Evolutionary conservation across 1,284 basidiomycete genomes (phyloP).

Genomic region (Naganishia cerealis): DNA sequence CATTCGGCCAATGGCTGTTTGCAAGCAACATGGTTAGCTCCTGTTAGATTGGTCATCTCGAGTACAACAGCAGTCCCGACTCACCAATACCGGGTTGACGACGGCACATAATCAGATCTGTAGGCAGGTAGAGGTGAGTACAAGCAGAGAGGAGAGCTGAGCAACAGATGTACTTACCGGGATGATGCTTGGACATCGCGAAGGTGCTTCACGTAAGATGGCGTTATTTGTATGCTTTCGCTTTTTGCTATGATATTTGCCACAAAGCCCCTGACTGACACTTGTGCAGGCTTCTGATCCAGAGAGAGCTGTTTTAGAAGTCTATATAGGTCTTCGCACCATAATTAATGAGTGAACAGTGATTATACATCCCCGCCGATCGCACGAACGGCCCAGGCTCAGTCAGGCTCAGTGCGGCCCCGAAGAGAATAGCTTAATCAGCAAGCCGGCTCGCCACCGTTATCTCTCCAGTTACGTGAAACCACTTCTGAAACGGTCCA

Average conservation of each 20-base stretch:
- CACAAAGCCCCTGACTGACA: background rate
- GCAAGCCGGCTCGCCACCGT: background rate
- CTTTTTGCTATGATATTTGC: background rate
- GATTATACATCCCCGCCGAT: background rate
- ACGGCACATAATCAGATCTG: conserved; percentile 94
- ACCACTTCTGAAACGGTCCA: background rate
- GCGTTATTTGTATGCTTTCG: background rate
- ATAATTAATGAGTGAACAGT: background rate
- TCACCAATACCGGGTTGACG: conserved; percentile 90
- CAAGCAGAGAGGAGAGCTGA: conserved; percentile 10
- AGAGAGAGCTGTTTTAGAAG: background rate
- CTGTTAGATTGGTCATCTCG: background rate
- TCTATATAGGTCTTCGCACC: background rate
- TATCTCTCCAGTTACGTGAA: background rate
- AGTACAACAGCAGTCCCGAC: conserved; percentile 43
- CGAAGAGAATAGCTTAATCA: background rate
- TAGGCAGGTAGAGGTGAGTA: conserved; percentile 23
- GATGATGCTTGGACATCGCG: conserved; percentile 80
- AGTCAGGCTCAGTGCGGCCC: background rate
- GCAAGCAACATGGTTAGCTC: background rate
- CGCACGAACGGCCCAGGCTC: background rate
- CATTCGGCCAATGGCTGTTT: conserved; percentile 83
- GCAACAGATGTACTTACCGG: conserved; percentile 60
- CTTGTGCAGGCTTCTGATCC: background rate
- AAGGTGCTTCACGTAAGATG: background rate